Evolutionary conservation across 495 filamentous ascomycete genomes (phyloP).

Genomic region (Aspergillus sparsus): DNA sequence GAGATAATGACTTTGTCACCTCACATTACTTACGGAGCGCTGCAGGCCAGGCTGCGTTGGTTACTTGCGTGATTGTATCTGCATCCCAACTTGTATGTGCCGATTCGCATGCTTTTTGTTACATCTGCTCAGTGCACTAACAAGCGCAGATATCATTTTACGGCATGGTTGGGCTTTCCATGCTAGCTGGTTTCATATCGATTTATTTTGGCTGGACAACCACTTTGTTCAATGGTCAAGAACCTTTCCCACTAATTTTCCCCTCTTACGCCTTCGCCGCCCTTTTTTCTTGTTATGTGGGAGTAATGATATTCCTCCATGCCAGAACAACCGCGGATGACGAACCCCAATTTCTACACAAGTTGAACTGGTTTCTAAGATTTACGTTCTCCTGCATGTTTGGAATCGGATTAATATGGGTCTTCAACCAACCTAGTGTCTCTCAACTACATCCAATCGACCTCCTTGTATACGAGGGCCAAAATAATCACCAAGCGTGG

Average conservation of each 20-base stretch:
- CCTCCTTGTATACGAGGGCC: constrained; percentile 45
- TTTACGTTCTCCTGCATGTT: constrained; percentile 30
- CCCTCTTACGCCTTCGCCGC: constrained; percentile 25
- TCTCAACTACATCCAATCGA: constrained; percentile 50
- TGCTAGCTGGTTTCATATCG: constrained; percentile 37
- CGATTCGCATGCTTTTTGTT: not conserved
- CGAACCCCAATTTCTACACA: constrained; percentile 34
- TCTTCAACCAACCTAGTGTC: constrained; percentile 32
- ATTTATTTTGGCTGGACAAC: constrained; percentile 33
- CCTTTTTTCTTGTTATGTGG: constrained; percentile 23
- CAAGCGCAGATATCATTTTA: constrained; percentile 37
- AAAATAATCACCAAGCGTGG: constrained; percentile 39
- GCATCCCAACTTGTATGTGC: constrained; percentile 46
- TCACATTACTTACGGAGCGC: constrained; percentile 39
- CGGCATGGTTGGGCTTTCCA: constrained; percentile 36
- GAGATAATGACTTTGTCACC: constrained; percentile 29
- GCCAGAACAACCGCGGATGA: constrained; percentile 33
- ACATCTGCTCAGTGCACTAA: constrained; percentile 16
- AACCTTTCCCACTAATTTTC: constrained; percentile 37
- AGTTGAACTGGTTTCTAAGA: constrained; percentile 35
- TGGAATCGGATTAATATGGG: constrained; percentile 32
- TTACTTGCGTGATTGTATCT: constrained; percentile 34
- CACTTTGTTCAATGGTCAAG: constrained; percentile 31
- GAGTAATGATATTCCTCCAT: constrained; percentile 33
- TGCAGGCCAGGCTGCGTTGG: constrained; percentile 36